These are phyloP conservation scores for Flaveria ramosissima DNA, from an alignment of 129 eudicot species.

Conservation along the genomic window DNA sequence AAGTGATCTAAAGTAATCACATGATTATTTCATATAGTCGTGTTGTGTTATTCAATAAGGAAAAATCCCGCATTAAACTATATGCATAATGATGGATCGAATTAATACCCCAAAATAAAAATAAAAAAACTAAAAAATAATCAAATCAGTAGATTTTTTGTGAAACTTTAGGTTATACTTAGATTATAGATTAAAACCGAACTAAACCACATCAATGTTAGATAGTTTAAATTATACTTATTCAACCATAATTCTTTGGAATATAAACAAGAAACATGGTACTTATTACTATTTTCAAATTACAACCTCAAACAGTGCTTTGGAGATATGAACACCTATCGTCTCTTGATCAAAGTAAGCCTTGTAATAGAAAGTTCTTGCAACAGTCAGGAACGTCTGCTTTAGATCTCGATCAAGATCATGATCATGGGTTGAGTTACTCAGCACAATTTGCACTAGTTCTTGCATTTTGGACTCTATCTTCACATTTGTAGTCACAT, in stretches of 20 bases:
- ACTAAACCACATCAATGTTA: not conserved
- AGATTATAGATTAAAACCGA: not conserved
- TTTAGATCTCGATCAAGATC: conserved; percentile 45
- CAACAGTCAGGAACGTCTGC: conserved; percentile 55
- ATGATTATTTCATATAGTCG: too few relatives aligned
- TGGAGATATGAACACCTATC: conserved; percentile 54
- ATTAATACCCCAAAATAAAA: too few relatives aligned
- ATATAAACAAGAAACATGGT: not conserved
- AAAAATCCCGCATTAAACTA: too few relatives aligned
- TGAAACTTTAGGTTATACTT: not conserved
- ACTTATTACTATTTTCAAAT: conserved; percentile 18
- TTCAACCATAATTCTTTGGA: not conserved
- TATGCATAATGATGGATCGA: too few relatives aligned
- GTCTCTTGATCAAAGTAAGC: conserved; percentile 49
- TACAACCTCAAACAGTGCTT: conserved; percentile 63
- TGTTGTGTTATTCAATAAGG: too few relatives aligned
- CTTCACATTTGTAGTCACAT: conserved; percentile 17
- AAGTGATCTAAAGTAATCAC: too few relatives aligned
- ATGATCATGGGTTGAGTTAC: conserved; percentile 25
- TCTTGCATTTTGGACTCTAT: conserved; percentile 68
- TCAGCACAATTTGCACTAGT: conserved; percentile 54
- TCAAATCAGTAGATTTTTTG: not conserved
- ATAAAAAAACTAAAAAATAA: too few relatives aligned
- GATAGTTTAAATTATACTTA: not conserved
- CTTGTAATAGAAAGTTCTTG: conserved; percentile 62